These are phyloP conservation scores for Agaricus blazei DNA, from an alignment of 768 basidiomycete species.

Conservation along the genomic window DNA sequence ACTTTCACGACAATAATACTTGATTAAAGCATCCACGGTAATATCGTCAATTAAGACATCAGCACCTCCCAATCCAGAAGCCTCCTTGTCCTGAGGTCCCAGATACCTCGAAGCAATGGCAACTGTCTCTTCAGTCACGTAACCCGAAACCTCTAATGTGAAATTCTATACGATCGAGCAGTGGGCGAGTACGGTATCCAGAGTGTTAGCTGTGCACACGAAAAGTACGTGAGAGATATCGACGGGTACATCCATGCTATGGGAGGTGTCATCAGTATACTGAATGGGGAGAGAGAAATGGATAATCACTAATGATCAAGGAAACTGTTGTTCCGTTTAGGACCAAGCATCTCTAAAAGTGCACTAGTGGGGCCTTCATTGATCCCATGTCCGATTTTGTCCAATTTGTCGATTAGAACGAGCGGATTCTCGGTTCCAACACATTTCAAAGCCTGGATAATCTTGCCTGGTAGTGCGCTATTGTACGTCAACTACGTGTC, in stretches of 20 bases:
- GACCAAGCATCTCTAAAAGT: conserved; percentile 88
- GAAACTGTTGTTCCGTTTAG: conserved; percentile 93
- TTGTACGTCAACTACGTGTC: background rate
- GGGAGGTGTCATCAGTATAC: background rate
- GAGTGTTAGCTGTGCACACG: conserved; percentile 94
- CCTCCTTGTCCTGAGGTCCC: conserved; percentile 89
- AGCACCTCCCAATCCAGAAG: conserved; percentile 79
- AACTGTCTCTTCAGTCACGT: conserved; percentile 90
- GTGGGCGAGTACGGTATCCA: conserved; percentile 93
- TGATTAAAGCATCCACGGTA: conserved; percentile 85
- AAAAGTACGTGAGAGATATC: conserved; percentile 95
- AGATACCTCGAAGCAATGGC: conserved; percentile 86
- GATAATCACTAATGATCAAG: conserved; percentile 79
- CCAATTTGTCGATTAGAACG: conserved; percentile 92
- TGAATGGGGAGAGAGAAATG: conserved; percentile 5
- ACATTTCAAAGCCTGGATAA: conserved; percentile 89
- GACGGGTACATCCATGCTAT: conserved; percentile 92
- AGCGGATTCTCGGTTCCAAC: conserved; percentile 93
- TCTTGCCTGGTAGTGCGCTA: conserved; percentile 90
- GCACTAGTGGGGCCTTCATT: conserved; percentile 94
- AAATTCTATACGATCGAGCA: conserved; percentile 95
- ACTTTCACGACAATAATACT: conserved; percentile 96
- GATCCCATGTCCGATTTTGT: conserved; percentile 88
- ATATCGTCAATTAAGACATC: conserved; percentile 75
- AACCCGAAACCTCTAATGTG: conserved; percentile 81